Evolutionary conservation across 2,329 filamentous ascomycete species (phyloP), one percentile per base, ranked within the genome.

Genomic region (Nothomitra cinnamomea): DNA sequence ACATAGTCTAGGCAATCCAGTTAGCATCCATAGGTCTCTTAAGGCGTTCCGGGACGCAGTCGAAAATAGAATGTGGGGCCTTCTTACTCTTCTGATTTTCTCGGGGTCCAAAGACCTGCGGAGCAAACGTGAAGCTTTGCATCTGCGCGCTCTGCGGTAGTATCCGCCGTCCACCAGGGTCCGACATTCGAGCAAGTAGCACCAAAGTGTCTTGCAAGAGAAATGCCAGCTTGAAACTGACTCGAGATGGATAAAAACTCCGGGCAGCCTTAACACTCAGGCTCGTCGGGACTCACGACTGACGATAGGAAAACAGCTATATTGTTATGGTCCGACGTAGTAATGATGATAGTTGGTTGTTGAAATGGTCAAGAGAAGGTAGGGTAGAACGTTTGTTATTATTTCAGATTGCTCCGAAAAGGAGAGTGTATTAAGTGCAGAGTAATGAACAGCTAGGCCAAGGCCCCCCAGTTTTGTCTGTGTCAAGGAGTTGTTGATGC

Each of bases 11-110:
- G 47, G 56, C 55, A 47, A 52, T 48, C 17, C 35, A 5, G 24
- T 52, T 21, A 52, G 50, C 28, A 12, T 41, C 19, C 8, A 15
- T 19, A 12, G 17, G 3, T 38, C n/a, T 36, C 21, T 25, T 17
- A 6, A 24, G 5, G 15, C 17, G 19, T 15, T 15, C 5, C 43
- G 21, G 21, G 21, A 28, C 12, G 22, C 6, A 36, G 51, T 54
- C 38, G 51, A 35, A 49, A 47, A 57, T 41, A 42, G 52, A 52
- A 28, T 21, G 28, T 25, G 35, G 19, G n/a, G 19, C 21, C 7
- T 38, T 66, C 82, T 74, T 73, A 90, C 85, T 90, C 72, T 89
- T 90, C 64, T 90, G 85, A 56, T 85, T 86, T 67, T 88, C 85
- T 61, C 83, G 76, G 57, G 78, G 78, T 62, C 78, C 74, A 64